Conservation (phyloP, 2,329 filamentous ascomycete species). For the Scortechinia acanthostroma region DNA sequence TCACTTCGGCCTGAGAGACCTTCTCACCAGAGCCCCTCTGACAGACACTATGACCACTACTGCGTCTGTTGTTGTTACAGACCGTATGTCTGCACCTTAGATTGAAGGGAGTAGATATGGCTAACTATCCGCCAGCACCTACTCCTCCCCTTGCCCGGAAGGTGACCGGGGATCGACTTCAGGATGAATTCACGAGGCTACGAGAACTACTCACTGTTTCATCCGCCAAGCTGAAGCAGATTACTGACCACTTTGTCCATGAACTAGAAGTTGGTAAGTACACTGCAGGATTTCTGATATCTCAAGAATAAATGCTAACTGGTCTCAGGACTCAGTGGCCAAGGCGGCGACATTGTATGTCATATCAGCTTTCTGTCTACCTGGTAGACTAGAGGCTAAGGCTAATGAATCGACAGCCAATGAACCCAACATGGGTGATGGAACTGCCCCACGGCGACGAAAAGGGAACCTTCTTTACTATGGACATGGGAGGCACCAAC, state of each 20-base stretch:
- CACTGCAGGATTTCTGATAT: slow-evolving; percentile 5
- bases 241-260: slow-evolving; percentile 80
- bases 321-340: slow-evolving; percentile 64
- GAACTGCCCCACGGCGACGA: slow-evolving; percentile 80
- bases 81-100: too few species aligned
- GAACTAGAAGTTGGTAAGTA: slow-evolving; percentile 49
- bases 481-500: slow-evolving; percentile 96
- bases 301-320: slow-evolving; percentile 3
- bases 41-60: too few species aligned
- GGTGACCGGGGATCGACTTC: too few species aligned
- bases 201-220: slow-evolving; percentile 80
- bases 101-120: too few species aligned
- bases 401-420: slow-evolving; percentile 52
- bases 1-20: too few species aligned
- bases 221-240: slow-evolving; percentile 74
- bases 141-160: too few species aligned
- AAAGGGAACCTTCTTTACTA: slow-evolving; percentile 77
- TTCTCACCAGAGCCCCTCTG: too few species aligned
- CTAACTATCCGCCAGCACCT: too few species aligned
- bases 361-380: not conserved
- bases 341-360: slow-evolving; percentile 88
- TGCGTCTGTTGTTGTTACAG: too few species aligned
- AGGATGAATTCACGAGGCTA: slow-evolving; percentile 70
- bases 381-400: slow-evolving; percentile 4
- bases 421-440: slow-evolving; percentile 98